These are phyloP conservation scores for Gossypium schwendimanii DNA, from an alignment of 441 rosid species.

Conservation along the genomic window DNA sequence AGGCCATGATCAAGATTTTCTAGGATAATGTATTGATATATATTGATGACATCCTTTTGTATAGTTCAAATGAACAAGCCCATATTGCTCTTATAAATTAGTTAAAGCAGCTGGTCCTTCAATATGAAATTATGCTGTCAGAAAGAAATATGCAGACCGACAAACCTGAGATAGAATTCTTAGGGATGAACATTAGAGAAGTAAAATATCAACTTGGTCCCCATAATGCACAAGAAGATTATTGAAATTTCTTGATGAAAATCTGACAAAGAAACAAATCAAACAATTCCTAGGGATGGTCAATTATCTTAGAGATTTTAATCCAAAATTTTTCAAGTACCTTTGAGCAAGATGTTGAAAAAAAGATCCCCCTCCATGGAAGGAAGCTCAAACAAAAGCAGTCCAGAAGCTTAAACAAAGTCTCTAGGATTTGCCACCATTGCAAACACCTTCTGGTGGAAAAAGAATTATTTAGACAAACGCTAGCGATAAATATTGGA, in stretches of 20 bases:
- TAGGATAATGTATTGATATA: not conserved
- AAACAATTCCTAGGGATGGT: not conserved
- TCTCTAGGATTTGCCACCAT: not conserved
- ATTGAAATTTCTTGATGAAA: not conserved
- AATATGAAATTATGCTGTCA: not conserved
- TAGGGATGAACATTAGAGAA: not conserved
- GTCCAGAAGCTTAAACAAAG: not conserved
- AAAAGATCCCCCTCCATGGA: not conserved
- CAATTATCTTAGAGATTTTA: not conserved
- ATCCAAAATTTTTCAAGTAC: not conserved
- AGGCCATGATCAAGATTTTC: not conserved
- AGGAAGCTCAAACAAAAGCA: not conserved
- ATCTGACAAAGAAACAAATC: not conserved
- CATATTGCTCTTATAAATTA: too few relatives aligned
- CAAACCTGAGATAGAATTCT: not conserved
- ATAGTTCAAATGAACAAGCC: not conserved
- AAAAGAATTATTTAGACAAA: not conserved
- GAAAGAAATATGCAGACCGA: not conserved
- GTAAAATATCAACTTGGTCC: not conserved
- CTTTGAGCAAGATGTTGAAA: not conserved
- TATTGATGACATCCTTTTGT: not conserved
- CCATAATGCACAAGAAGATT: not conserved
- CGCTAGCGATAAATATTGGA: not conserved
- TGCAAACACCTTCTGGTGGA: not conserved
- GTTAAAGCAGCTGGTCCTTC: not conserved